phyloP scores from a whole-genome alignment of 169 alveolate species.

The Babesia divergens region DNA sequence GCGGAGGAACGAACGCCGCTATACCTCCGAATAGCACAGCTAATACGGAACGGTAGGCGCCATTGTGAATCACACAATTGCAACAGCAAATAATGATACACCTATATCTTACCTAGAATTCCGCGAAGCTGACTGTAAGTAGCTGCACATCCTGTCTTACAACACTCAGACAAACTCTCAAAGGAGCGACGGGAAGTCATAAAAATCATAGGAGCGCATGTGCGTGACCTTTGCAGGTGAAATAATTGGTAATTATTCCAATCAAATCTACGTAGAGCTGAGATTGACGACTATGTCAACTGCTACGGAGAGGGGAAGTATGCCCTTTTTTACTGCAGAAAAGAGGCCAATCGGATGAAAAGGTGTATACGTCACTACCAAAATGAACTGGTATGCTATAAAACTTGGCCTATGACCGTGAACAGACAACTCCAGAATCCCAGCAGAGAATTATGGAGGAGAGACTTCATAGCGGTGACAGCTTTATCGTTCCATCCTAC shows the following conservation, averaged over 20 bases:
- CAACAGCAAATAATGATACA: conserved; percentile 37
- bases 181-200: conserved; percentile 55
- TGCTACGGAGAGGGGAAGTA: conserved; percentile 44
- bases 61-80: no score
- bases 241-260: not conserved
- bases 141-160: not conserved
- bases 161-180: conserved; percentile 40
- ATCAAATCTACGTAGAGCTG: conserved; percentile 37
- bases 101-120: conserved; percentile 63
- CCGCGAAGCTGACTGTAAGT: conserved; percentile 63
- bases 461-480: conserved; percentile 46
- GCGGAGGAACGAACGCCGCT: conserved; percentile 26
- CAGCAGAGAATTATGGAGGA: conserved; percentile 45
- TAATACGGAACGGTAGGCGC: conserved; percentile 27
- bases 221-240: conserved; percentile 63
- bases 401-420: no score
- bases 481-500: conserved; percentile 55
- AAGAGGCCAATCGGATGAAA: conserved; percentile 34
- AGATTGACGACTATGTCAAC: conserved; percentile 63
- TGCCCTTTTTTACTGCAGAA: conserved; percentile 34
- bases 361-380: conserved; percentile 47
- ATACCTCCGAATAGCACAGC: conserved; percentile 19
- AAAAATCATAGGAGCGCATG: conserved; percentile 27
- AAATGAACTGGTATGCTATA: conserved; percentile 22
- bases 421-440: conserved; percentile 53